Evolutionary conservation across 2,329 filamentous ascomycete species (phyloP).

Genomic region (Ophiostoma himal-ulmi): DNA sequence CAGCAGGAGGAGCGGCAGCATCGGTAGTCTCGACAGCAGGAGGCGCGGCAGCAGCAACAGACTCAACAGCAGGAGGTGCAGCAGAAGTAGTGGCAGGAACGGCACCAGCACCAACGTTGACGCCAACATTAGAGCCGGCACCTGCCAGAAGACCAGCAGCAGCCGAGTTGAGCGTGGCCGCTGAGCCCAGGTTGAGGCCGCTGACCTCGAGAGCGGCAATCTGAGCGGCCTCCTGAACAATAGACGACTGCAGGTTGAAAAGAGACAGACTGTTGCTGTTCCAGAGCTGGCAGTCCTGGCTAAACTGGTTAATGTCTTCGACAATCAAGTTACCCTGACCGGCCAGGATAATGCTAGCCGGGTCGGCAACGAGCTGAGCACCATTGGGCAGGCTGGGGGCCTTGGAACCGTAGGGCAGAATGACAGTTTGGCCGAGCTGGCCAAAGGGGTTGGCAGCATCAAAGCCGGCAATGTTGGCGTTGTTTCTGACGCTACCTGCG

Average conservation of each 20-base stretch:
- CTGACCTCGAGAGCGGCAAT: slow-evolving; percentile 30
- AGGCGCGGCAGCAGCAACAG: not conserved
- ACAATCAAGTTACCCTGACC: slow-evolving; percentile 34
- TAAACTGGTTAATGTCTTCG: slow-evolving; percentile 33
- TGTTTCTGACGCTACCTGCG: not conserved
- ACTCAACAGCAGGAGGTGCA: not conserved
- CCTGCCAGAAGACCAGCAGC: slow-evolving; percentile 19
- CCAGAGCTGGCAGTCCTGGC: slow-evolving; percentile 33
- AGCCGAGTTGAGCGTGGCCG: slow-evolving; percentile 21
- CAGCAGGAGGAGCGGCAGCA: slow-evolving; percentile 15
- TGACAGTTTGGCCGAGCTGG: slow-evolving; percentile 33
- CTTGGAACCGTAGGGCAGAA: slow-evolving; percentile 34
- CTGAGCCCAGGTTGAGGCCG: slow-evolving; percentile 27
- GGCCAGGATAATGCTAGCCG: slow-evolving; percentile 37
- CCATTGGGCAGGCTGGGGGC: slow-evolving; percentile 30
- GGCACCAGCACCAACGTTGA: not conserved
- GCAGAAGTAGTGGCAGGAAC: not conserved
- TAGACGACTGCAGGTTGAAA: slow-evolving; percentile 29
- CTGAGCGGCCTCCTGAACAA: slow-evolving; percentile 32
- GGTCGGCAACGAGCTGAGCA: slow-evolving; percentile 35
- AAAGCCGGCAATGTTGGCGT: slow-evolving; percentile 26
- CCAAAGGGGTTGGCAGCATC: slow-evolving; percentile 35
- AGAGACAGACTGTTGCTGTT: slow-evolving; percentile 30
- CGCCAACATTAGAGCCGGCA: not conserved
- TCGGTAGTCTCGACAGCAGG: slow-evolving; percentile 10